A percentile compares a stretch with the other conserved stretches of the same genome.
phyloP scores from a whole-genome alignment of 2,329 filamentous ascomycete species.

The Arthroderma sp. region DNA sequence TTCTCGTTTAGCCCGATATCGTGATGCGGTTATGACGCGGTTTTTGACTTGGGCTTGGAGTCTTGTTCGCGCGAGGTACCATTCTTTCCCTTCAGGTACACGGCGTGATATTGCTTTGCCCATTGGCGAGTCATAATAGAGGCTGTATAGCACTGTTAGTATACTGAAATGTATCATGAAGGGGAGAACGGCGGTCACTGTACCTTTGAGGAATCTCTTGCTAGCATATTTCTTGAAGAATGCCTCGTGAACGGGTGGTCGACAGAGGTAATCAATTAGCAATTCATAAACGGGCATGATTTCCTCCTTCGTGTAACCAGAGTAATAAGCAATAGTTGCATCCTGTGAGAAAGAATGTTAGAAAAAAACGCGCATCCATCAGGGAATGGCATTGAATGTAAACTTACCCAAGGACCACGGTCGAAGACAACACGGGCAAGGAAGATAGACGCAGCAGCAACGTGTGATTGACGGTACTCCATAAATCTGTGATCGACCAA shows the following conservation, averaged over 20 bases:
- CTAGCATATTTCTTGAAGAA: conserved; percentile 99
- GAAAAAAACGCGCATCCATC: neutral
- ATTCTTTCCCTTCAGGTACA: conserved; percentile 23
- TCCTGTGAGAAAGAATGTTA: conserved; percentile 44
- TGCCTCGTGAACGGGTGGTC: conserved; percentile 83
- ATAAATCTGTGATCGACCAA: conserved; percentile 92
- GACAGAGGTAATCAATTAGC: conserved; percentile 92
- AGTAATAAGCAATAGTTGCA: conserved; percentile 73
- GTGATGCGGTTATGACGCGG: neutral
- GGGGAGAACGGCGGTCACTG: conserved; percentile 20
- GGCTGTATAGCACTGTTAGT: conserved; percentile 42
- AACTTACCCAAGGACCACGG: conserved; percentile 74
- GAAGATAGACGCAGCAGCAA: conserved; percentile 92
- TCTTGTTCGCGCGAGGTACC: neutral
- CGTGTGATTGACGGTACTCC: conserved; percentile 72
- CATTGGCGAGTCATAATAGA: conserved; percentile 85
- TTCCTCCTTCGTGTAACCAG: conserved; percentile 85
- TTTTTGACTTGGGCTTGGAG: neutral
- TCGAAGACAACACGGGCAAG: conserved; percentile 80
- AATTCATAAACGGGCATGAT: conserved; percentile 83
- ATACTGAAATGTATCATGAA: neutral
- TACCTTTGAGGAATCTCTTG: conserved; percentile 99
- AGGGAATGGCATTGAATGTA: neutral
- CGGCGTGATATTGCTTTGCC: conserved; percentile 63
- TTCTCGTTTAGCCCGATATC: neutral